A percentile compares a stretch with the other conserved stretches of the same genome.
These are phyloP conservation scores for Lentinula boryana DNA, from an alignment of 768 basidiomycete species.

Conservation along the genomic window DNA sequence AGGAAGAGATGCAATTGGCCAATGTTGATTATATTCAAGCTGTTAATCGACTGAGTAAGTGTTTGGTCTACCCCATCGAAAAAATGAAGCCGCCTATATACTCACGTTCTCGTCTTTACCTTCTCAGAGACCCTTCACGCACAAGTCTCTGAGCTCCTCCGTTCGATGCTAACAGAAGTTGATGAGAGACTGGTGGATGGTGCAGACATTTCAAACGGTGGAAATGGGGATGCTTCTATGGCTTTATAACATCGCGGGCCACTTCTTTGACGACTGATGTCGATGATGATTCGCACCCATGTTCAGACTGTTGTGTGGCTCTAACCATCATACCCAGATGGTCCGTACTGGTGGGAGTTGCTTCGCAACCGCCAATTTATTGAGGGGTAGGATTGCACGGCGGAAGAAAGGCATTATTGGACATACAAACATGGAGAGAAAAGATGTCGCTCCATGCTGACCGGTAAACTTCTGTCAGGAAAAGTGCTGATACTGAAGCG, in stretches of 20 bases:
- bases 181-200: constrained; percentile 18
- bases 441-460: too few species aligned
- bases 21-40: constrained; percentile 75
- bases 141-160: constrained; percentile 54
- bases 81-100: background rate
- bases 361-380: too few species aligned
- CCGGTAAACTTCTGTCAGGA: too few species aligned
- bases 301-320: too few species aligned
- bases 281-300: too few species aligned
- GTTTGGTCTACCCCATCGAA: background rate
- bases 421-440: too few species aligned
- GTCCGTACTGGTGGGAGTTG: too few species aligned
- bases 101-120: constrained; percentile 15
- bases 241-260: background rate
- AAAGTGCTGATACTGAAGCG: too few species aligned
- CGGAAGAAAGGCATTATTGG: too few species aligned
- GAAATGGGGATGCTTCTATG: background rate
- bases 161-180: constrained; percentile 50
- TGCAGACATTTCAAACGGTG: background rate
- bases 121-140: constrained; percentile 44
- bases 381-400: too few species aligned
- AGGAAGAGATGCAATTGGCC: constrained; percentile 63
- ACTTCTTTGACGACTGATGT: too few species aligned
- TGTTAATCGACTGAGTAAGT: constrained; percentile 72
- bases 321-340: too few species aligned